A percentile compares a stretch with the other conserved stretches of the same genome.
Conservation (phyloP, 176 grass and related monocot species). For the Lolium perenne region DNA sequence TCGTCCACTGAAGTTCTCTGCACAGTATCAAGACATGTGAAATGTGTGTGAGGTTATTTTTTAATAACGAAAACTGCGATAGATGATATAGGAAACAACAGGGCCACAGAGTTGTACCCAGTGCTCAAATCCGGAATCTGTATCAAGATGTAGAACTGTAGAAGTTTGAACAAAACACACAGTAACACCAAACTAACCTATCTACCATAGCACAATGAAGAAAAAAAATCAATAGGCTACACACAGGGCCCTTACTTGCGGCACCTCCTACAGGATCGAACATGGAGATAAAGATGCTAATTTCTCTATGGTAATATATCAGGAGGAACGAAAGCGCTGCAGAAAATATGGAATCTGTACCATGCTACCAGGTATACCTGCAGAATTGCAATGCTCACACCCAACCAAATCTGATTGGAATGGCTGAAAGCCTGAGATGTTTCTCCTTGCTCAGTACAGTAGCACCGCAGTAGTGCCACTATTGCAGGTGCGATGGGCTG, state of each 20-base stretch:
- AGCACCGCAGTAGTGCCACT: not conserved
- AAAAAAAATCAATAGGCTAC: not conserved
- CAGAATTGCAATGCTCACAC: not conserved
- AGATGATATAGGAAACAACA: not conserved
- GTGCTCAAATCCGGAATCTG: not conserved
- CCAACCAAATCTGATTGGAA: not conserved
- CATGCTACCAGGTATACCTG: not conserved
- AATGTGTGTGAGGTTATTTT: not conserved
- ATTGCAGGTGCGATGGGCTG: not conserved
- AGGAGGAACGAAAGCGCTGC: not conserved
- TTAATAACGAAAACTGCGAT: not conserved
- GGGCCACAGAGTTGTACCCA: not conserved
- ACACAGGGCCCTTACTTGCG: not conserved
- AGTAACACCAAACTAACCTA: not conserved
- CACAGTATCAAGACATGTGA: not conserved
- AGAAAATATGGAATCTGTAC: not conserved
- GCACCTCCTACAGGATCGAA: not conserved
- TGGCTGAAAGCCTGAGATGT: not conserved
- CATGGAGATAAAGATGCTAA: not conserved
- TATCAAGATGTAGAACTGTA: not conserved
- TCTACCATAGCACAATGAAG: conserved; percentile 1
- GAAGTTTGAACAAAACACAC: not conserved
- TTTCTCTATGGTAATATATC: not conserved
- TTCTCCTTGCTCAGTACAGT: not conserved
- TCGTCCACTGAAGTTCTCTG: conserved; percentile 33